Evolutionary conservation across 2,329 filamentous ascomycete species (phyloP), one percentile per base, ranked within the genome.

Genomic region (Colletotrichum ledebouriae): DNA sequence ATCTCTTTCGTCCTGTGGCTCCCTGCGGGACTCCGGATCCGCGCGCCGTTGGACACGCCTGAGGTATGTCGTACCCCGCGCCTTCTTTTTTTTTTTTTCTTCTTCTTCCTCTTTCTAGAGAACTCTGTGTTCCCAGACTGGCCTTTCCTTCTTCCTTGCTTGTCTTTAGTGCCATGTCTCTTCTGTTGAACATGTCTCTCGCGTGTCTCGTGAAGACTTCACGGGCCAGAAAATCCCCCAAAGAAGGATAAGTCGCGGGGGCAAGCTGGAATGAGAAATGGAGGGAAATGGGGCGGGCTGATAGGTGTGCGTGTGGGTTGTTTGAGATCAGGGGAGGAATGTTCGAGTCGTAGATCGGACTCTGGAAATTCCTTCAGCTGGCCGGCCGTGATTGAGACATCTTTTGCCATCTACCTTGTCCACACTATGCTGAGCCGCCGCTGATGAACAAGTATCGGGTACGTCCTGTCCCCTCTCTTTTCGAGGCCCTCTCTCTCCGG

Each of bases 251-350:
- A 46, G 47, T 29, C 63, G 52, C 29, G 29, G 15, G 34, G 37
- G 61, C 9, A 22, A 58, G 37, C 3, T 33, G 34, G 47, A 58
- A 50, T 20, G 46, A 20, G 39, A 20, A 47, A 25, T 12, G n/a
- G 34, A 44, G 37, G 9, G 12, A 57, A 44, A 25, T n/a, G 34
- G 22, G 11, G 44, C 29, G 20, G 15, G 44, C n/a, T 7, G 44
- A 59, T 3, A 17, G 22, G 15, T 52, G 29, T 52, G 46, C 34
- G 25, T 29, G 55, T 50, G 55, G 29, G 37, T 46, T 58, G 60
- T 67, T 53, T 64, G 44, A 47, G 65, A 67, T 67, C 44, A 46
- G 39, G 29, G 47, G 37, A 42, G 63, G 60, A 52, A 53, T 49
- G 46, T 29, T 39, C 11, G n/a, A 20, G 37, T 59, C n/a, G 46